These are phyloP conservation scores for Rhypophila decipiens DNA, from an alignment of 495 filamentous ascomycete species.

Conservation along the genomic window DNA sequence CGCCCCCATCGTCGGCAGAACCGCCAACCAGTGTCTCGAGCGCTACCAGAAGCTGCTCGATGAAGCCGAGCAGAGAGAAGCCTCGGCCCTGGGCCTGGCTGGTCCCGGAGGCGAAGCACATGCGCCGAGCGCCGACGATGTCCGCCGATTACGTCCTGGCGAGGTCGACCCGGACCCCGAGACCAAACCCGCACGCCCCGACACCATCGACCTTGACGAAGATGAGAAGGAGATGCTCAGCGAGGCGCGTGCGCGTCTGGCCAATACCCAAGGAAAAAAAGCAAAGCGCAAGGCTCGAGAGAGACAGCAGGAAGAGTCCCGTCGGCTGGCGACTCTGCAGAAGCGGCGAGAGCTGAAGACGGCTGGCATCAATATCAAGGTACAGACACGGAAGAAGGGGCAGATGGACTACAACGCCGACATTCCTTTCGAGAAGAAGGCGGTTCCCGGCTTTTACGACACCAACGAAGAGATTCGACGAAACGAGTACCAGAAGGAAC, in stretches of 20 bases:
- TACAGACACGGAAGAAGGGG: conserved; percentile 84
- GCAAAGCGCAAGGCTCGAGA: conserved; percentile 97
- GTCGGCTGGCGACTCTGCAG: conserved; percentile 81
- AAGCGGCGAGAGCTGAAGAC: conserved; percentile 95
- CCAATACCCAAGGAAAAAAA: conserved; percentile 98
- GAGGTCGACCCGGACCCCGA: conserved; percentile 96
- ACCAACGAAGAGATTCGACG: conserved; percentile 69
- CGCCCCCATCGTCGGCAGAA: conserved; percentile 91
- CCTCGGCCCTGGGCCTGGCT: conserved; percentile 71
- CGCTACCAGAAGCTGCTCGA: conserved; percentile 94
- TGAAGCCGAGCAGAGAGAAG: conserved; percentile 86
- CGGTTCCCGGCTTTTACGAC: conserved; percentile 88
- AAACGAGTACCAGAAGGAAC: conserved; percentile 82
- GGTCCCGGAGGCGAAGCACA: conserved; percentile 84
- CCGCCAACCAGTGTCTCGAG: conserved; percentile 93
- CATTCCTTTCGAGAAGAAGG: conserved; percentile 91
- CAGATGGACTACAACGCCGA: conserved; percentile 99
- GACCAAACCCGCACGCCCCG: conserved; percentile 91
- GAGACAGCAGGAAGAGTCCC: conserved; percentile 88
- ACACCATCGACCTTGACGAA: conserved; percentile 96
- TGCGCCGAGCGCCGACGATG: conserved; percentile 90
- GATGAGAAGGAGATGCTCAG: conserved; percentile 99
- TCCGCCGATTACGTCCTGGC: conserved; percentile 79
- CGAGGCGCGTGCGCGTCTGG: conserved; percentile 90
- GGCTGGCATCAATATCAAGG: conserved; percentile 96